Percentiles rank a stretch among this genome's conserved stretches.
Evolutionary conservation across 805 yeast species (phyloP).

Genomic region (Cyberlindnera xishuangbannaensis): DNA sequence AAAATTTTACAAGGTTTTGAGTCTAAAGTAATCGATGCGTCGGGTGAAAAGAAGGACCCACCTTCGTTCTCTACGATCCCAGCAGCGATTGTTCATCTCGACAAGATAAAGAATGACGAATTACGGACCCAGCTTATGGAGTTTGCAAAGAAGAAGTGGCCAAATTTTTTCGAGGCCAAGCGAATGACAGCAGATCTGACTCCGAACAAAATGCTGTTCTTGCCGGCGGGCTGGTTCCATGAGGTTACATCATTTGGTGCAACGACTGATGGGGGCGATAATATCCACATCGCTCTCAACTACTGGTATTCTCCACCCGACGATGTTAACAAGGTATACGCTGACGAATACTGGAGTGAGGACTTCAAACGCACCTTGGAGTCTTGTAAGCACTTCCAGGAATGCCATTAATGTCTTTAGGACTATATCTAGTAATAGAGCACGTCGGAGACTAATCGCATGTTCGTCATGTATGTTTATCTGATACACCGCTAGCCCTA

Average conservation of each 20-base stretch:
- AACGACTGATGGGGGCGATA: conserved; percentile 12
- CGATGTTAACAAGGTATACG: conserved; percentile 32
- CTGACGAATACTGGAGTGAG: conserved; percentile 46
- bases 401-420: no score
- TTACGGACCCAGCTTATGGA: conserved; percentile 26
- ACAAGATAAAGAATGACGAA: conserved; percentile 37
- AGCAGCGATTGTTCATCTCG: conserved; percentile 54
- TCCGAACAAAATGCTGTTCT: conserved; percentile 62
- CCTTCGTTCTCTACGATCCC: conserved; percentile 66
- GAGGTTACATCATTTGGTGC: conserved; percentile 64
- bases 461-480: no score
- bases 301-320: conserved; percentile 74
- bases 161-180: conserved; percentile 38
- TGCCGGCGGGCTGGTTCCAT: conserved; percentile 82
- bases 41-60: conserved; percentile 40
- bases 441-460: no score
- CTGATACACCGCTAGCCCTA: no score
- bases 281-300: conserved; percentile 55
- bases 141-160: conserved; percentile 39
- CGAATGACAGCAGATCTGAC: conserved; percentile 41
- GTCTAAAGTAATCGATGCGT: conserved; percentile 12
- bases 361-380: conserved; percentile 42
- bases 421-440: no score
- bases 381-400: conserved; percentile 23
- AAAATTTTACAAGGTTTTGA: conserved; percentile 14